phyloP scores from a whole-genome alignment of 768 basidiomycete species.

The Paxillus involutus region DNA sequence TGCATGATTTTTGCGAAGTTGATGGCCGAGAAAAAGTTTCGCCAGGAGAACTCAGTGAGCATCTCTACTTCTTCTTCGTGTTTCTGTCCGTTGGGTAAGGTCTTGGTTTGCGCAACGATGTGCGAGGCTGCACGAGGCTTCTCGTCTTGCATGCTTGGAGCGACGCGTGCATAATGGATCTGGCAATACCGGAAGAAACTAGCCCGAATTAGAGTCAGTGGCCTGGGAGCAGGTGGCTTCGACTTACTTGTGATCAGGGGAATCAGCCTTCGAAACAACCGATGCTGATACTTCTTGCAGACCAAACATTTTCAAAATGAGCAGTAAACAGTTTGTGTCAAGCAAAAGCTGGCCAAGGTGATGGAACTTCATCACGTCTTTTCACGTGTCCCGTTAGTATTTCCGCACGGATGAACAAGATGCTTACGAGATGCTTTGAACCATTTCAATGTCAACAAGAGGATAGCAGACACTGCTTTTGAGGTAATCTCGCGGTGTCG shows the following conservation, averaged over 20 bases:
- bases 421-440: slow-evolving; percentile 95
- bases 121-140: slow-evolving; percentile 63
- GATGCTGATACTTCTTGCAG: slow-evolving; percentile 84
- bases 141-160: slow-evolving; percentile 61
- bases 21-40: slow-evolving; percentile 96
- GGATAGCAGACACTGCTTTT: slow-evolving; percentile 94
- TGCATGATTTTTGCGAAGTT: slow-evolving; percentile 99
- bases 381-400: neutral
- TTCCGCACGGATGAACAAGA: neutral
- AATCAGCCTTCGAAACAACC: slow-evolving; percentile 87
- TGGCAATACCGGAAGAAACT: slow-evolving; percentile 98
- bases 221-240: neutral
- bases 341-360: slow-evolving; percentile 94
- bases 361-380: slow-evolving; percentile 98
- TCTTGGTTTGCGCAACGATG: slow-evolving; percentile 52
- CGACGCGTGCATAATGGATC: slow-evolving; percentile 67
- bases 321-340: slow-evolving; percentile 90
- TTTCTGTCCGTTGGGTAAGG: slow-evolving; percentile 70
- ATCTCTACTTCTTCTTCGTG: slow-evolving; percentile 89
- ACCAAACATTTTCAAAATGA: slow-evolving; percentile 98
- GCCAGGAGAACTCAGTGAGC: slow-evolving; percentile 93
- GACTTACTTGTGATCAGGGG: slow-evolving; percentile 77
- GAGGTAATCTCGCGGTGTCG: slow-evolving; percentile 97
- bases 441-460: slow-evolving; percentile 92
- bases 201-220: slow-evolving; percentile 9